Percentiles rank a stretch among this genome's conserved stretches.
Evolutionary conservation across 495 filamentous ascomycete genomes (phyloP).

Genomic region (Lasiosphaeria ovina): DNA sequence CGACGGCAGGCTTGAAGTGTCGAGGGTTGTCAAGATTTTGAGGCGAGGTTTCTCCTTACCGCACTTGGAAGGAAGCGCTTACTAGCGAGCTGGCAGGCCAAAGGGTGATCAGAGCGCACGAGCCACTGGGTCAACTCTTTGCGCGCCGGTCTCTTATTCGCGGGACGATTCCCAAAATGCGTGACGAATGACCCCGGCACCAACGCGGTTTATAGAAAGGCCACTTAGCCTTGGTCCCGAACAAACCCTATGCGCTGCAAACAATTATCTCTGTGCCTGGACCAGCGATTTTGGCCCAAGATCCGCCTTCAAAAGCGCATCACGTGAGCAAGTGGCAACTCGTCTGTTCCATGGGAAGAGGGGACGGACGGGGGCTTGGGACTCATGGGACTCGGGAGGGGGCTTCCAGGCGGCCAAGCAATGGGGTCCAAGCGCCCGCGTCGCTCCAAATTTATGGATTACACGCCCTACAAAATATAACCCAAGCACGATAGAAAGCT

Average conservation of each 20-base stretch:
- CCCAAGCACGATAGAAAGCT: no score
- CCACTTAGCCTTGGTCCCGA: neutral
- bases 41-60: conserved; percentile 20
- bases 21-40: conserved; percentile 22
- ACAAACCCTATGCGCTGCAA: neutral
- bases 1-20: neutral
- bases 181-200: neutral
- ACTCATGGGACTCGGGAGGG: neutral
- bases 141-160: neutral
- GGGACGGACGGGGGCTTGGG: neutral
- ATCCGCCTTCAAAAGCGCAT: neutral
- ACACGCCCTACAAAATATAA: no score
- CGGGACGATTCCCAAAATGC: neutral
- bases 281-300: neutral
- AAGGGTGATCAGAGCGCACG: conserved; percentile 21
- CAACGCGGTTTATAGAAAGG: neutral
- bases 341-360: neutral
- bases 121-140: conserved; percentile 13
- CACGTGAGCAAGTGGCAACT: neutral
- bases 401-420: neutral
- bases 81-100: conserved; percentile 14
- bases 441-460: neutral
- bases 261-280: neutral
- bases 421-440: conserved; percentile 1
- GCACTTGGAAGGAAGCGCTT: conserved; percentile 17